Evolutionary conservation across 2,329 filamentous ascomycete genomes (phyloP).

Genomic region (Spiromastix sp.): DNA sequence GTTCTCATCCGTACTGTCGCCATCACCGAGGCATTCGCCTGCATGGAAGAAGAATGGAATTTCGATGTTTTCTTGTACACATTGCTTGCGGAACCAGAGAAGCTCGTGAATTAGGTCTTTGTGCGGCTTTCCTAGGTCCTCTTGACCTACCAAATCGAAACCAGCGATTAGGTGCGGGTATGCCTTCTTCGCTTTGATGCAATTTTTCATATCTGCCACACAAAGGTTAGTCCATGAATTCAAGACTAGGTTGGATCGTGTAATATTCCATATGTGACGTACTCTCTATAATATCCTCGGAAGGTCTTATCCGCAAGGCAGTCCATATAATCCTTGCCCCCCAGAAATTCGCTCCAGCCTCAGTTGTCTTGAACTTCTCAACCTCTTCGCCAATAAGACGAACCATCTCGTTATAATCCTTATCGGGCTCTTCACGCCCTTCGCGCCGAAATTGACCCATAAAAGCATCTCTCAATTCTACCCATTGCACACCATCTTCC

Average conservation of each 20-base stretch:
- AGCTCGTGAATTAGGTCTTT: constrained; percentile 69
- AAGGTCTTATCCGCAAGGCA: constrained; percentile 52
- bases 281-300: constrained; percentile 58
- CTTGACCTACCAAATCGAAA: constrained; percentile 83
- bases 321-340: constrained; percentile 82
- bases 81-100: constrained; percentile 88
- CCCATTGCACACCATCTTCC: constrained; percentile 76
- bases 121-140: constrained; percentile 67
- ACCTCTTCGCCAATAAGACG: constrained; percentile 68
- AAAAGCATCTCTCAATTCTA: constrained; percentile 72
- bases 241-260: too few species aligned
- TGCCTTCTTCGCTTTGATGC: constrained; percentile 66
- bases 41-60: constrained; percentile 96
- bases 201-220: constrained; percentile 66
- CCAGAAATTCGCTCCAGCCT: constrained; percentile 69
- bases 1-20: constrained; percentile 69
- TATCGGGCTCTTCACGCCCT: constrained; percentile 54
- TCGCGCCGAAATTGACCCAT: constrained; percentile 57
- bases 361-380: constrained; percentile 58
- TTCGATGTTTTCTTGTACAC: constrained; percentile 63
- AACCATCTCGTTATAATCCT: constrained; percentile 60
- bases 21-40: constrained; percentile 75
- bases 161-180: constrained; percentile 34
- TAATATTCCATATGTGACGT: too few species aligned
- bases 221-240: too few species aligned